Percentiles rank a stretch among this genome's conserved stretches.
phyloP scores from a whole-genome alignment of 2,329 filamentous ascomycete species.

The Cercospora zeae-maydis region DNA sequence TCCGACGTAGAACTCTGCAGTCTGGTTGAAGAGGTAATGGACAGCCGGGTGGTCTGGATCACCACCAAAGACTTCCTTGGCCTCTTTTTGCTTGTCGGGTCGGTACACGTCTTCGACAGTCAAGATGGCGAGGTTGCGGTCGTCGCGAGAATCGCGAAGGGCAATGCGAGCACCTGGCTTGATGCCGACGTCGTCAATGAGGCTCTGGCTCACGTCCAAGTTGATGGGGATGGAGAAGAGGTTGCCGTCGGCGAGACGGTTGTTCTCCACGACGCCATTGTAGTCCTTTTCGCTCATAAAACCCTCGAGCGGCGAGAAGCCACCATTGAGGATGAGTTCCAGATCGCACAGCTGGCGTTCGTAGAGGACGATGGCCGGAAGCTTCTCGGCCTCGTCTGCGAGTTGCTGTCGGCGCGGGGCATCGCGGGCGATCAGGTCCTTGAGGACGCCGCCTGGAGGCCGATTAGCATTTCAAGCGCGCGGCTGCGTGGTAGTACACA shows the following conservation, averaged over 20 bases:
- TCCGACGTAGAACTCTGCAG: constrained; percentile 86
- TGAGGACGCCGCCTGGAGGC: constrained; percentile 77
- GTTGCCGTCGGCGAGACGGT: constrained; percentile 80
- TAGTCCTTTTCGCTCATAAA: constrained; percentile 99
- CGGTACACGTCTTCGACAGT: constrained; percentile 93
- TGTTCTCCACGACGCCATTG: constrained; percentile 83
- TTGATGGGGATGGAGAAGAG: constrained; percentile 98
- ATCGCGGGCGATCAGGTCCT: constrained; percentile 96
- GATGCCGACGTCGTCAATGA: constrained; percentile 70
- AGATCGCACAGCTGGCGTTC: constrained; percentile 98
- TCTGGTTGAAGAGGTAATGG: constrained; percentile 78
- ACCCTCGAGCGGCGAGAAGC: constrained; percentile 95
- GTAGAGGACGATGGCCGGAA: constrained; percentile 78
- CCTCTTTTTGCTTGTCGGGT: constrained; percentile 90
- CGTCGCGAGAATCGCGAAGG: constrained; percentile 92
- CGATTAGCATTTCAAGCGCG: background rate
- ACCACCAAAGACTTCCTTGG: constrained; percentile 89
- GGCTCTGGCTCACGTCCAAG: constrained; percentile 74
- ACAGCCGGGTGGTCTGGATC: constrained; percentile 85
- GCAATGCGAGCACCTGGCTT: constrained; percentile 79
- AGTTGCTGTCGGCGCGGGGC: constrained; percentile 77
- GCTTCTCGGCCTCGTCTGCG: constrained; percentile 74
- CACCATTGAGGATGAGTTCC: constrained; percentile 93
- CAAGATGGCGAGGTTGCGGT: constrained; percentile 91
- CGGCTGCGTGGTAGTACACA: constrained; percentile 26